phyloP scores from a whole-genome alignment of 768 basidiomycete genomes.

The Fomitopsis pulvina region DNA sequence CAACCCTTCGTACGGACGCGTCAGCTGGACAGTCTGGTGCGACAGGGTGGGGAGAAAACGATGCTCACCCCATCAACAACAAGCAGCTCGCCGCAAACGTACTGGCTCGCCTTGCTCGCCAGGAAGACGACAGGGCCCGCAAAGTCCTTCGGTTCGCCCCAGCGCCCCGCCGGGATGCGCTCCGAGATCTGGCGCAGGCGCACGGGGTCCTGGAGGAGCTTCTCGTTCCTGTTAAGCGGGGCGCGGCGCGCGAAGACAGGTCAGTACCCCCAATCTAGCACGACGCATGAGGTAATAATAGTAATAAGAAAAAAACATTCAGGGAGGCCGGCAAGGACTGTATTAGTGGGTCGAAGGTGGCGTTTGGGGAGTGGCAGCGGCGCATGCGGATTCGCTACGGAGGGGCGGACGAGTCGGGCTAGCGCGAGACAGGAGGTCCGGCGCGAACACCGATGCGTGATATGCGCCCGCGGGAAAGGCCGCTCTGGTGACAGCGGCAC shows the following conservation, averaged over 20 bases:
- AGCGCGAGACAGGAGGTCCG: background rate
- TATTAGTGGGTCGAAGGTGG: background rate
- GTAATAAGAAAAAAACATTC: background rate
- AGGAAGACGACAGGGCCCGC: conserved; percentile 63
- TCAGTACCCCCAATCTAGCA: no score
- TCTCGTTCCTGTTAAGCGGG: conserved; percentile 54
- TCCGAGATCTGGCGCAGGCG: conserved; percentile 63
- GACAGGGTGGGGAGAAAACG: background rate
- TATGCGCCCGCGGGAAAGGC: background rate
- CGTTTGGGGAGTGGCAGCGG: background rate
- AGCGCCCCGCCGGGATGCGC: conserved; percentile 61
- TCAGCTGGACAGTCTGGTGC: background rate
- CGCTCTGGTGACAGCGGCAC: background rate
- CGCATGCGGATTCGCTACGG: background rate
- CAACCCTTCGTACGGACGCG: conserved; percentile 9
- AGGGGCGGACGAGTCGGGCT: background rate
- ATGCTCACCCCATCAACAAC: conserved; percentile 63
- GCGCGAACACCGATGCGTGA: background rate
- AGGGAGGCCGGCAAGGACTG: background rate
- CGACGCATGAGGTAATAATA: background rate
- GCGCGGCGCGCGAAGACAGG: background rate
- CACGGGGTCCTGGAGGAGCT: conserved; percentile 52
- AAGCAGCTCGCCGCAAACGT: conserved; percentile 62
- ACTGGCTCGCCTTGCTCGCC: conserved; percentile 56
- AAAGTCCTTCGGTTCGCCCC: conserved; percentile 63